A percentile compares a stretch with the other conserved stretches of the same genome.
Evolutionary conservation across 2,329 filamentous ascomycete genomes (phyloP).

Genomic region (Pseudogymnoascus sp.): DNA sequence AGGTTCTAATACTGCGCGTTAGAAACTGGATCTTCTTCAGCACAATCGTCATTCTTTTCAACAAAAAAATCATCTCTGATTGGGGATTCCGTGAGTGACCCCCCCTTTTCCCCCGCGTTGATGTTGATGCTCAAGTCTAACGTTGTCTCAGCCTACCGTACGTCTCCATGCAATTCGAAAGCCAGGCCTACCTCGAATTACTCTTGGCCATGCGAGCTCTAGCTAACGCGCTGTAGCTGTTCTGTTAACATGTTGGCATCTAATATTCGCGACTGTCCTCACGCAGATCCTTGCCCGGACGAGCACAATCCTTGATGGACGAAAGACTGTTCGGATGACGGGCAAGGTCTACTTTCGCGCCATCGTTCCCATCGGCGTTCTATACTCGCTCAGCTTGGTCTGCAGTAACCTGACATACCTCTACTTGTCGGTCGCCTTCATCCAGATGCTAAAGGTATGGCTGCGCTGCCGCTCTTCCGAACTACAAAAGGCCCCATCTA

Average conservation of each 20-base stretch:
- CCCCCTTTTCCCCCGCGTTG: background rate
- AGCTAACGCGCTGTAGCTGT: slow-evolving; percentile 35
- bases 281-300: slow-evolving; percentile 61
- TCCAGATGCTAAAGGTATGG: slow-evolving; percentile 70
- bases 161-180: slow-evolving; percentile 22
- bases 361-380: slow-evolving; percentile 59
- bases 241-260: slow-evolving; percentile 62
- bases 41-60: slow-evolving; percentile 81
- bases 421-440: slow-evolving; percentile 61
- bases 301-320: slow-evolving; percentile 56
- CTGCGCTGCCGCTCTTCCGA: slow-evolving; percentile 51
- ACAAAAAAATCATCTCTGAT: slow-evolving; percentile 80
- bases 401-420: slow-evolving; percentile 64
- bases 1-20: slow-evolving; percentile 32
- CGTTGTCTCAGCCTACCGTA: slow-evolving; percentile 39
- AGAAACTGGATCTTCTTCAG: slow-evolving; percentile 75
- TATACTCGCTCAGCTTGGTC: slow-evolving; percentile 60
- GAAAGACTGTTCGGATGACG: slow-evolving; percentile 56
- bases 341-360: slow-evolving; percentile 54
- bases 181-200: background rate
- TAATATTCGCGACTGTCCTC: slow-evolving; percentile 58
- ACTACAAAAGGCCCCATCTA: slow-evolving; percentile 28
- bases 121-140: slow-evolving; percentile 25
- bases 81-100: slow-evolving; percentile 63
- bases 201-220: background rate